These are phyloP conservation scores for Spiraea crenata DNA, from an alignment of 331 rosid genomes.

Conservation along the genomic window DNA sequence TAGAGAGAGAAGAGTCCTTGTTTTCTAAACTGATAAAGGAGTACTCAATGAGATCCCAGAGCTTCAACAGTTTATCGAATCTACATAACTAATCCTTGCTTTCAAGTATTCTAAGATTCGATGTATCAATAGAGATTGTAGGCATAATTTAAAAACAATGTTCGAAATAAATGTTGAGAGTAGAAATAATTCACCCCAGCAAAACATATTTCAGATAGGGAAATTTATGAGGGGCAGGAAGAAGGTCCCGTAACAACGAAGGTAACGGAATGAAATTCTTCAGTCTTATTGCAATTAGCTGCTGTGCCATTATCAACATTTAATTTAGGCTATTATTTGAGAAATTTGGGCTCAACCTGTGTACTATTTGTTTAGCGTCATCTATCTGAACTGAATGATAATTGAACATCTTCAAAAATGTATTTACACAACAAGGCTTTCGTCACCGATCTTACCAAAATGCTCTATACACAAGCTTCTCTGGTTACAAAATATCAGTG, in stretches of 20 bases:
- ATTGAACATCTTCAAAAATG: not conserved
- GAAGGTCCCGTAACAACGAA: no score
- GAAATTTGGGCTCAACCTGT: no score
- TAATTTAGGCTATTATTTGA: no score
- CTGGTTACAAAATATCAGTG: no score
- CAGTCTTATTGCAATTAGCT: no score
- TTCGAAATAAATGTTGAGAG: no score
- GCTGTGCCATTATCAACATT: no score
- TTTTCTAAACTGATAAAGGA: conserved; percentile 82
- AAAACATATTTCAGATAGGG: no score
- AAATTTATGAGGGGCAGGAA: no score
- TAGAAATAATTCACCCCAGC: no score
- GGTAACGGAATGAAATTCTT: no score
- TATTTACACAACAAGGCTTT: not conserved
- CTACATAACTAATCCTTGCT: conserved; percentile 24
- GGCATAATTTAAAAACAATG: not conserved
- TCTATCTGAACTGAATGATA: not conserved
- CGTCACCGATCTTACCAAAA: not conserved
- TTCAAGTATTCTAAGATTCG: not conserved
- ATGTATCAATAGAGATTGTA: not conserved
- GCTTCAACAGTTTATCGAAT: conserved; percentile 59
- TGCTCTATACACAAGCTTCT: not conserved
- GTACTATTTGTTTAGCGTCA: no score
- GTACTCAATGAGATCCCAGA: conserved; percentile 73
- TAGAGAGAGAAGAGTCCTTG: conserved; percentile 81